Evolutionary conservation across 164 flowering plant species (phyloP), one percentile per base, ranked within the genome.

Genomic region (Piper betle): DNA sequence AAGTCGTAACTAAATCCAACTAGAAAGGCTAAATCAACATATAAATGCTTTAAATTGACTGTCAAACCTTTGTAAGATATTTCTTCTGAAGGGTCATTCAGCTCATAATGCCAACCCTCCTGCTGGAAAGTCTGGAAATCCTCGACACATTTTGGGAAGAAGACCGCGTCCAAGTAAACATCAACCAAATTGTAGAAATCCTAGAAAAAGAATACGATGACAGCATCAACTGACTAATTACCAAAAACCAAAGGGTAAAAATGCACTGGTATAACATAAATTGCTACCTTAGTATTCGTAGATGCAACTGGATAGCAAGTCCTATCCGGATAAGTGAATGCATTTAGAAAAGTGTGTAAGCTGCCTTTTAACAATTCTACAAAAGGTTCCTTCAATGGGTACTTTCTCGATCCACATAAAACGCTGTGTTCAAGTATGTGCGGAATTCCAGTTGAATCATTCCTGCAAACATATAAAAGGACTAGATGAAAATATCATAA

Each of bases 31-130:
- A 19, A 60, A 54, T 11, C 25, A 50, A 53, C 25, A 17, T 38
- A 25, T 18, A 40, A 39, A 25, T 38, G 43, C 63, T 33, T 55
- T 15, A 58, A 60, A 54, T 15, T 33, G 57, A 66, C 20, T 39
- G 20, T 2, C 18, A 55, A 55, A 87, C 99, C 99, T 88, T 93
- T 93, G 63, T 74, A 88, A 56, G 87, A 76, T 63, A 93, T 88
- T 13, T 90, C 96, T 68, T 93, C 97, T 7, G 92, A 79, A 38
- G 95, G 92, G 69, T 84, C 63, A 55, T 93, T 77, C 42, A 93
- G 86, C 77, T 93, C 99, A 73, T 86, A 93, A 77, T 93, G 99
- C 99, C 99, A 93, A 71, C 99, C 99, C 86, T 90, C 99, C 66
- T 93, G 99, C 62, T 93, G 99, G 69, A 93, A 93, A 54, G 91